Percentiles rank a stretch among this genome's conserved stretches.
These are phyloP conservation scores for Trichosporon sp. DNA, from an alignment of 1,284 basidiomycete genomes.

Conservation along the genomic window DNA sequence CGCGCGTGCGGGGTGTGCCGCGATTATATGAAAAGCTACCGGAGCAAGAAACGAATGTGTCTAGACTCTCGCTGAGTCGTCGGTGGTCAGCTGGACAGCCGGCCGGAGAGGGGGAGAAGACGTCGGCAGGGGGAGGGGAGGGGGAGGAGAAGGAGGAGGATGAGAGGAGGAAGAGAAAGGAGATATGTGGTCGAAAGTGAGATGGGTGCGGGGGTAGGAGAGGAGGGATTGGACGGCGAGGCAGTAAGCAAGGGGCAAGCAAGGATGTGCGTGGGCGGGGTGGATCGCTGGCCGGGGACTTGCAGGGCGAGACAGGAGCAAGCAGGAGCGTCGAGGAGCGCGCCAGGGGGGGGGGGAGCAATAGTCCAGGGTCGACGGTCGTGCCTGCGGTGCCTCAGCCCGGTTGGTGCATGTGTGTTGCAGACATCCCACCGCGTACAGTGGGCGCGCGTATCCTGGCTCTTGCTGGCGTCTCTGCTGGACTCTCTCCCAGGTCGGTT, in stretches of 20 bases:
- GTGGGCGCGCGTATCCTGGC: constrained; percentile 1
- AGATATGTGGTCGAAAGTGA: neutral
- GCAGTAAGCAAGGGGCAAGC: neutral
- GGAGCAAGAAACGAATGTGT: constrained; percentile 14
- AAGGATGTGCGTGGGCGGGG: constrained; percentile 4
- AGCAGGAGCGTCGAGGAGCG: neutral
- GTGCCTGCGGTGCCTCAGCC: constrained; percentile 9
- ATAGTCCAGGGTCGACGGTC: neutral
- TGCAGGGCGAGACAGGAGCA: neutral
- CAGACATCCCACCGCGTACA: neutral
- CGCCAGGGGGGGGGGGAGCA: neutral
- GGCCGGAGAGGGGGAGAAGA: constrained; percentile 22
- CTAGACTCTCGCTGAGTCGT: constrained; percentile 15
- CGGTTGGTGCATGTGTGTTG: neutral
- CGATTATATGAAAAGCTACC: constrained; percentile 7
- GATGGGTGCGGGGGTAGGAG: neutral
- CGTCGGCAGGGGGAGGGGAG: constrained; percentile 16
- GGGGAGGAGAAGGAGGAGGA: constrained; percentile 23
- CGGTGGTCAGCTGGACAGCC: constrained; percentile 15
- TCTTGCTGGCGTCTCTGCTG: neutral
- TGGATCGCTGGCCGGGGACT: constrained; percentile 9
- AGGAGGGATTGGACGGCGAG: neutral
- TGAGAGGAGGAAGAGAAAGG: constrained; percentile 22
- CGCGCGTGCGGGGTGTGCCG: neutral
- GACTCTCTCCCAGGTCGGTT: neutral